phyloP scores from a whole-genome alignment of 306 rosid genomes.

The Senna siamea region DNA sequence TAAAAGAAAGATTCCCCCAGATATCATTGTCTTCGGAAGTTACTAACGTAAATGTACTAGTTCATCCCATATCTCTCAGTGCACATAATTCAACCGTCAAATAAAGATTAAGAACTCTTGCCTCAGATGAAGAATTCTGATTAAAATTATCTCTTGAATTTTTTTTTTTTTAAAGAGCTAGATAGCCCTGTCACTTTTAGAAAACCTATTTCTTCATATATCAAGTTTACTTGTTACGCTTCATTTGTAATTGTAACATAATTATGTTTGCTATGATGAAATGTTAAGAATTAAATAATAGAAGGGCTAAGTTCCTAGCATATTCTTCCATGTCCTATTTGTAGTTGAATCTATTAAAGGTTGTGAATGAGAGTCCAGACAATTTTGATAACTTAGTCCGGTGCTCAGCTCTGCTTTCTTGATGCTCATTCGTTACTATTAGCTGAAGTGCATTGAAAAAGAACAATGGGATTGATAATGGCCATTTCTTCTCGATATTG shows the following conservation, averaged over 20 bases:
- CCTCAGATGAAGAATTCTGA: too few species aligned
- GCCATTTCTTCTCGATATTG: background rate
- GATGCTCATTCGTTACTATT: background rate
- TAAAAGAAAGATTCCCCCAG: conserved; percentile 7
- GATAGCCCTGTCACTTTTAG: background rate
- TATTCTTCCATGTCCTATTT: background rate
- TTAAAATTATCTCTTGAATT: background rate
- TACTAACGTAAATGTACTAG: background rate
- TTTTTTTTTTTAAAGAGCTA: background rate
- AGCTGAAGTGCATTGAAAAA: conserved; percentile 13
- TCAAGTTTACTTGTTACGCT: background rate
- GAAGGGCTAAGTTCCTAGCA: conserved; percentile 9
- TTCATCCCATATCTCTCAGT: background rate
- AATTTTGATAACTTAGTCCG: background rate
- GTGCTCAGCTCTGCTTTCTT: background rate
- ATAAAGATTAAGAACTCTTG: conserved; percentile 8
- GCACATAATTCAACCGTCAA: background rate
- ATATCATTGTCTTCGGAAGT: background rate
- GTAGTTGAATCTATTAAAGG: conserved; percentile 4
- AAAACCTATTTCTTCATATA: background rate
- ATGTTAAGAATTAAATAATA: background rate
- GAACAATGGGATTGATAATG: conserved; percentile 1
- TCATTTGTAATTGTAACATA: conserved; percentile 15
- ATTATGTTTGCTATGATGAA: background rate
- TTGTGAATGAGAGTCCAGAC: background rate